phyloP scores from a whole-genome alignment of 2,329 filamentous ascomycete genomes.

The Apiospora sp. region DNA sequence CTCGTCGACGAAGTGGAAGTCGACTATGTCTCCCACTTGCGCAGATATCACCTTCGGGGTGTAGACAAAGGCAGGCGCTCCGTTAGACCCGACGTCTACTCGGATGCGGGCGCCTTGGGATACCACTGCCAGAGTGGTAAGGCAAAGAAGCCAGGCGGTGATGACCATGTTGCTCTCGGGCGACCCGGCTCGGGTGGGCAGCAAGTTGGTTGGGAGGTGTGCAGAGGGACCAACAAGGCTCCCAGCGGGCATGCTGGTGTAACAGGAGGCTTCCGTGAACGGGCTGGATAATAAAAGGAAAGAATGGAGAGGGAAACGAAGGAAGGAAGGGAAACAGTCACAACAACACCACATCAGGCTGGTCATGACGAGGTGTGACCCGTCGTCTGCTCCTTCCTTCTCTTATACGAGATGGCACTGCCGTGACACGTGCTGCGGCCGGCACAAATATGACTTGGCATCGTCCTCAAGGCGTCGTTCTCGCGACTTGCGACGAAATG shows the following conservation, averaged over 20 bases:
- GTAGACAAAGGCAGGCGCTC: not conserved
- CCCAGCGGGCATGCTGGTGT: not conserved
- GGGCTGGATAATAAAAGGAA: not conserved
- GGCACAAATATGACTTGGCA: not conserved
- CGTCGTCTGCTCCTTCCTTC: not conserved
- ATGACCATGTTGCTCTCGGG: not conserved
- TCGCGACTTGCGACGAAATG: not conserved
- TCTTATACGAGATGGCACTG: not conserved
- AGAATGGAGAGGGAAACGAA: too few species aligned
- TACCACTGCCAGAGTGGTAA: not conserved
- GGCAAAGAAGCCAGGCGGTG: not conserved
- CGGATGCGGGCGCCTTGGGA: not conserved
- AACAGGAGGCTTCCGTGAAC: not conserved
- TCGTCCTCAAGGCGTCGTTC: not conserved
- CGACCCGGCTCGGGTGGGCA: not conserved
- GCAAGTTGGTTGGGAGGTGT: not conserved
- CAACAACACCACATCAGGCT: not conserved
- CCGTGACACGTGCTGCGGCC: not conserved
- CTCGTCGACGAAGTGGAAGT: not conserved
- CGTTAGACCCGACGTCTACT: not conserved
- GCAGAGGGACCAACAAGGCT: not conserved
- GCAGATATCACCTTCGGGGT: not conserved
- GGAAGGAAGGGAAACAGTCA: not conserved
- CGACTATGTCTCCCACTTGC: not conserved
- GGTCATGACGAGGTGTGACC: not conserved